These are phyloP conservation scores for Tylopilus balloui DNA, from an alignment of 768 basidiomycete species.

Conservation along the genomic window DNA sequence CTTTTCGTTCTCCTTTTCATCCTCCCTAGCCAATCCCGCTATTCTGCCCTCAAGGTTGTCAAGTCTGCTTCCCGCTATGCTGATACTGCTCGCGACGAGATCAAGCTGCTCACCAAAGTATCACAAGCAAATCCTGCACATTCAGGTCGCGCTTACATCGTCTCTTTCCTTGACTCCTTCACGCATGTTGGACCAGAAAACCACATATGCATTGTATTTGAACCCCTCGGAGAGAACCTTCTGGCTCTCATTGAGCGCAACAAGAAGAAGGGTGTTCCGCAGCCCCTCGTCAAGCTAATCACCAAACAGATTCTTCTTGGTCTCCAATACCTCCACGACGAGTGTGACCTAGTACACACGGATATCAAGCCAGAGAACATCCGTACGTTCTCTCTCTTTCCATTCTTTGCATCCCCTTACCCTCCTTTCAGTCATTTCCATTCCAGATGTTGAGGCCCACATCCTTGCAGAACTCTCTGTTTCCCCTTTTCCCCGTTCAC, in stretches of 20 bases:
- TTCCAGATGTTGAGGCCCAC: conserved; percentile 74
- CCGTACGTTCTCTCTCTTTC: conserved; percentile 50
- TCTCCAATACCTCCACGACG: conserved; percentile 87
- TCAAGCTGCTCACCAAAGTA: conserved; percentile 81
- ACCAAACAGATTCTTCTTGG: conserved; percentile 84
- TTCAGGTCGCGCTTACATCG: conserved; percentile 74
- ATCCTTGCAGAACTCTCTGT: conserved; percentile 63
- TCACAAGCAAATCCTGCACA: conserved; percentile 67
- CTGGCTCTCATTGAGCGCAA: conserved; percentile 70
- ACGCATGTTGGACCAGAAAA: conserved; percentile 67
- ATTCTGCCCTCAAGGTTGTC: conserved; percentile 91
- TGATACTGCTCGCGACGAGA: conserved; percentile 95
- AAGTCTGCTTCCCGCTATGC: conserved; percentile 94
- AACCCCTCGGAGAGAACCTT: conserved; percentile 78
- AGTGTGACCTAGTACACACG: conserved; percentile 90
- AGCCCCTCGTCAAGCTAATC: conserved; percentile 78
- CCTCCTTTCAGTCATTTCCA: conserved; percentile 60
- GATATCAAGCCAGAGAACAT: conserved; percentile 96
- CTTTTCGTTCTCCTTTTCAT: conserved; percentile 14
- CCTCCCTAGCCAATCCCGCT: conserved; percentile 53
- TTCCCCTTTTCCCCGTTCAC: conserved; percentile 70
- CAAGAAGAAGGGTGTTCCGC: conserved; percentile 80
- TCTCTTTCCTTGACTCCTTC: conserved; percentile 90
- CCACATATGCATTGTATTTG: conserved; percentile 90
- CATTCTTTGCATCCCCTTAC: conserved; percentile 13